Base-by-base conservation (phyloP, 179 eudicot species). In the Patellifolia procumbens region DNA sequence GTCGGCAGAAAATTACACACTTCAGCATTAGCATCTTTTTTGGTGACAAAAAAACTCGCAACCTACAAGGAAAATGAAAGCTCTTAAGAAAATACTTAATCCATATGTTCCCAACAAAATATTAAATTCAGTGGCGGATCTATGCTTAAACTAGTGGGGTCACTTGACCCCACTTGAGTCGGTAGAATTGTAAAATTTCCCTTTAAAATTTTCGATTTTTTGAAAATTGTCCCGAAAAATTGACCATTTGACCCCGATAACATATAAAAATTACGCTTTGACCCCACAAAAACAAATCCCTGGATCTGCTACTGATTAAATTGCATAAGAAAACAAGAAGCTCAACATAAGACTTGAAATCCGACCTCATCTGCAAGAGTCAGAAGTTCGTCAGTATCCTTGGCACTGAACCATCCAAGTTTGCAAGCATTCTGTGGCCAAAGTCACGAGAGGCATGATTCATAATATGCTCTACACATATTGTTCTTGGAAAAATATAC, bases 391-490 rank as follows among this genome's bases (percentile, higher is more conserved):
- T 80, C 80, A 46, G 87, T 80, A 68, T 91, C 97, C 74, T 78
- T 74, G 37, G 68, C 78, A 51, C 83, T 49, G 84, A 89, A 94
- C 97, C 97, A 94, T 76, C 89, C 93, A 59, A 59, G 79, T 73
- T 85, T 87, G 82, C 98, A 94, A 81, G 98, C 98, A 82, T 85
- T 90, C 98, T 93, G 76, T 53, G 34, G 63, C 67, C 63, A 51
- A 61, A 78, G 69, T 17, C 59, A 65, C 26, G 45, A 74, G 8
- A 35, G 24, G 28, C 67, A 39, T 59, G 37, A 64, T 74, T 64
- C 43, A 71, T 12, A 51, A 80, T 5, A 55, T 1, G 56, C 65
- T 66, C 22, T 55, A 79, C 48, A 32, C 31, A 26, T 20, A 29
- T 46, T 29, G 15, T 49, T 49, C 72, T 29, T 11, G 24, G 7